Evolutionary conservation across 176 grass and related monocot genomes (phyloP), one percentile per base, ranked within the genome.

Genomic region (Rhynchospora tenuis): DNA sequence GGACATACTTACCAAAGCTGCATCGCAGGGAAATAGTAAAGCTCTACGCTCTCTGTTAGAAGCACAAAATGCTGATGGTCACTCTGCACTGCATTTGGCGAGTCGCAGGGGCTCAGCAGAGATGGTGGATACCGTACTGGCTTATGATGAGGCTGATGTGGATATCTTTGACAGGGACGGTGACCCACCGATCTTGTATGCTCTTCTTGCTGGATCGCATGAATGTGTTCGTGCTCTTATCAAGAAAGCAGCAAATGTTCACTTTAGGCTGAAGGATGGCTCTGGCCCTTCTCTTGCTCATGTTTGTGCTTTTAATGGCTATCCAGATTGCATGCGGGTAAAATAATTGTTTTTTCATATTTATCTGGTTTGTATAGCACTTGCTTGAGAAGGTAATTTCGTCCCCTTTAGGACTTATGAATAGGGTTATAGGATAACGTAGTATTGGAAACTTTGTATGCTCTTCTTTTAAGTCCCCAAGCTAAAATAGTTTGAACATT

Each of bases 251-350:
- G 85, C 96, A 80, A 81, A 91, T 89, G 88, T 95, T 84, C 83
- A 86, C 87, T 95, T 84, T 65, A 92, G 88, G 60, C 84, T 95
- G 43, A 90, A 89, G 91, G 96, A 93, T 80, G 93, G 91, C 54
- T 86, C 89, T 57, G 86, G 96, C 82, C 93, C 93, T 86, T 93
- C 89, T 83, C 90, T 99, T 90, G 83, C 89, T 43, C 96, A 99
- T 89, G 66, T 99, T 57, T 99, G 96, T 92, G 96, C 96, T 89
- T 92, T 89, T 88, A 91, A 99, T 89, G 96, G 96, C 77, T 89
- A 99, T 80, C 96, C 96, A 45, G 96, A 99, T 79, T 99, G 96
- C 88, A 99, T 99, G 96, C 57, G 64, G 56, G 96, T 99, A 67
- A 59, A 17, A 65, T 50, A 77, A n/a, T 47, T 47, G 16, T 13